Evolutionary conservation across 345 rosid species (phyloP).

Genomic region (Eucalyptus guilfoylei): DNA sequence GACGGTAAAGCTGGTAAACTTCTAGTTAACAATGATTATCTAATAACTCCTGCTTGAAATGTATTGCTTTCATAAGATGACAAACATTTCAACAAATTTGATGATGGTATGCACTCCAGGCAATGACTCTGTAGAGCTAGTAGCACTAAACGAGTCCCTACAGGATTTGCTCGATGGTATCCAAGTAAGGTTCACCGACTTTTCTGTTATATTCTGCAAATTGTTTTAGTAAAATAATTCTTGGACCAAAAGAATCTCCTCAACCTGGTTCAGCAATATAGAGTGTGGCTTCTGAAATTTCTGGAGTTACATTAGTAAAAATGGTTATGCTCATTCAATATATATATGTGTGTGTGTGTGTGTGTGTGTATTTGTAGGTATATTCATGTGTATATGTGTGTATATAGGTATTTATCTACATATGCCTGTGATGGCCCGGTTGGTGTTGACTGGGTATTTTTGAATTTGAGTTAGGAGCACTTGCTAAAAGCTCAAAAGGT

Average conservation of each 20-base stretch:
- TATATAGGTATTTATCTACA: background rate
- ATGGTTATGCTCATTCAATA: background rate
- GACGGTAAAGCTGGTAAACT: slow-evolving; percentile 60
- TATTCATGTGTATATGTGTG: background rate
- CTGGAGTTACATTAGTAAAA: background rate
- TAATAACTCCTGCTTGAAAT: background rate
- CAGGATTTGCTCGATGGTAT: slow-evolving; percentile 97
- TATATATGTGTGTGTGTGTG: background rate
- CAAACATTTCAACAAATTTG: background rate
- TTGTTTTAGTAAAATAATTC: background rate
- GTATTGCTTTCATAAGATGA: background rate
- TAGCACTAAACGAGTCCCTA: slow-evolving; percentile 79
- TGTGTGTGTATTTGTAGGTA: background rate
- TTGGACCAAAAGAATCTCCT: background rate
- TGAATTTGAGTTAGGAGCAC: background rate
- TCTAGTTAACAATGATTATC: background rate
- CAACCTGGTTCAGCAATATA: background rate
- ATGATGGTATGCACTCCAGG: slow-evolving; percentile 15
- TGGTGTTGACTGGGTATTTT: background rate
- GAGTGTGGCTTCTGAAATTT: background rate
- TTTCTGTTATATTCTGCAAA: background rate
- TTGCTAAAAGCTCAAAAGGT: background rate
- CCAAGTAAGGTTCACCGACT: slow-evolving; percentile 36
- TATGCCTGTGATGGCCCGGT: background rate
- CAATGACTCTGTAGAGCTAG: slow-evolving; percentile 66